Evolutionary conservation across 805 yeast genomes (phyloP).

Genomic region (Candida gorgasii): DNA sequence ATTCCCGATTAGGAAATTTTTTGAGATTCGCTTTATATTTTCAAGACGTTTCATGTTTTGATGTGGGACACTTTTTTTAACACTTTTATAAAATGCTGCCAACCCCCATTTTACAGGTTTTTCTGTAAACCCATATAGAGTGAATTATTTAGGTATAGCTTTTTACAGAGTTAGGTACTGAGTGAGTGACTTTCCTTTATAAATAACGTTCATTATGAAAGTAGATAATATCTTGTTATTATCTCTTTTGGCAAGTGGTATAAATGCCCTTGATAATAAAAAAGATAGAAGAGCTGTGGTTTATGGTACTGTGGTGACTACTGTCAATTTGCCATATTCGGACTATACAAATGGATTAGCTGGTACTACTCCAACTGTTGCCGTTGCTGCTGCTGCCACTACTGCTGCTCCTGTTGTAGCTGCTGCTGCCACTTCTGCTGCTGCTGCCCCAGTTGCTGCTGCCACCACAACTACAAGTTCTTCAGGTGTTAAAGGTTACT

Average conservation of each 20-base stretch:
- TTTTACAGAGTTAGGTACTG: neutral
- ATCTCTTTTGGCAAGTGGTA: constrained; percentile 7
- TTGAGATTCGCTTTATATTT: constrained; percentile 4
- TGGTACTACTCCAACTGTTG: constrained; percentile 8
- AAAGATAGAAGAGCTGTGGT: constrained; percentile 4
- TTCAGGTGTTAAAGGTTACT: constrained; percentile 10
- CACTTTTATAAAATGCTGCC: constrained; percentile 1
- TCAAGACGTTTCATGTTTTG: constrained; percentile 5
- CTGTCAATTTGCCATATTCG: constrained; percentile 14
- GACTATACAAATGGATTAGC: constrained; percentile 10
- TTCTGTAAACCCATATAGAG: neutral
- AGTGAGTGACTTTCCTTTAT: constrained; percentile 8
- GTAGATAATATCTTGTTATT: constrained; percentile 5
- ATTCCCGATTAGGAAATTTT: constrained; percentile 22
- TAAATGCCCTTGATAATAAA: neutral
- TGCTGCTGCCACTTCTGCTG: constrained; percentile 1
- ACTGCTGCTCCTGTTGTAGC: constrained; percentile 4
- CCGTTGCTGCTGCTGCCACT: constrained; percentile 4
- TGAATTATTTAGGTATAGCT: neutral
- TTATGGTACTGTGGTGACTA: constrained; percentile 12
- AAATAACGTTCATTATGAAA: constrained; percentile 7
- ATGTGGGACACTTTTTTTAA: constrained; percentile 3
- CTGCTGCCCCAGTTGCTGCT: constrained; percentile 8
- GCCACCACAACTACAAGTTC: constrained; percentile 1
- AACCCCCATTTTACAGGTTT: neutral